A percentile compares a stretch with the other conserved stretches of the same genome.
Conservation (phyloP, 495 filamentous ascomycete species). For the Chaetomium cochliodes region DNA sequence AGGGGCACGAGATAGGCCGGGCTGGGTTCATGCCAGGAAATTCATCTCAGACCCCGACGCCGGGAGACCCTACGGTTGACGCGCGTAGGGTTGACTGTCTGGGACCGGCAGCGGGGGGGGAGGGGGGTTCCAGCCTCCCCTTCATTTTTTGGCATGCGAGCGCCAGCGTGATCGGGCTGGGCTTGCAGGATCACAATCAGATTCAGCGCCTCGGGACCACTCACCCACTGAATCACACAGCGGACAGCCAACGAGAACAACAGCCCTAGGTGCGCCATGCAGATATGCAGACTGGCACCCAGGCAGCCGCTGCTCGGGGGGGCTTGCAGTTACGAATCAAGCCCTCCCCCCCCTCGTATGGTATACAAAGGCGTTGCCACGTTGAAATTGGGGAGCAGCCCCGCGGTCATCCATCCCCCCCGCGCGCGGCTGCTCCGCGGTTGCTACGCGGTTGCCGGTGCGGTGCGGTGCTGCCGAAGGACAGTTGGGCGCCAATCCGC, state of each 20-base stretch:
- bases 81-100: neutral
- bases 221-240: neutral
- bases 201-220: neutral
- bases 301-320: neutral
- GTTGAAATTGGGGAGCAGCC: neutral
- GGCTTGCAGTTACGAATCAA: neutral
- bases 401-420: conserved; percentile 8
- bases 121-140: neutral
- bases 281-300: conserved; percentile 7
- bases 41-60: neutral
- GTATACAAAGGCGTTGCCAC: neutral
- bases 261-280: conserved; percentile 4
- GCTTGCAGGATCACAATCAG: conserved; percentile 5
- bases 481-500: conserved; percentile 15
- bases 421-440: neutral
- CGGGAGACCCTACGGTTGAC: neutral
- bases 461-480: neutral
- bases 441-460: neutral
- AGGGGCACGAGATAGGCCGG: neutral
- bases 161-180: conserved; percentile 1
- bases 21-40: neutral
- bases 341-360: too few relatives aligned
- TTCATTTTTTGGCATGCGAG: neutral
- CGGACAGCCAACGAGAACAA: neutral
- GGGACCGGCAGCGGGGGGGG: neutral